Conservation (phyloP, 331 rosid species). For the Erythrophleum ivorense region DNA sequence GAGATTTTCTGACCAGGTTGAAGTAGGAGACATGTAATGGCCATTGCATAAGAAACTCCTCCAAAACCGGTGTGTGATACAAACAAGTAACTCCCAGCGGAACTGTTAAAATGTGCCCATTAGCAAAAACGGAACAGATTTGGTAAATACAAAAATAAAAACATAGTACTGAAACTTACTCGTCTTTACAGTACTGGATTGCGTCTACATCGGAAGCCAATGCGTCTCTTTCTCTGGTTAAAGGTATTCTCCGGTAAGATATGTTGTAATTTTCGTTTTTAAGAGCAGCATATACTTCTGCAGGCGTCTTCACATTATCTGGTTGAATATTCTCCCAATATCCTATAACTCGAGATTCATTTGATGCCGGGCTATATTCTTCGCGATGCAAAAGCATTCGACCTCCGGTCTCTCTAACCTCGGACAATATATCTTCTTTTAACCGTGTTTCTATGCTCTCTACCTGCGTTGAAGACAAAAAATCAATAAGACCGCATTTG, state of each 20-base stretch:
- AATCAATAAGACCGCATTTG: no score
- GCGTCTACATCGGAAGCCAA: conserved; percentile 77
- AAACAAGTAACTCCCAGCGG: conserved; percentile 77
- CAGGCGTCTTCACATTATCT: conserved; percentile 82
- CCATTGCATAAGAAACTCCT: conserved; percentile 84
- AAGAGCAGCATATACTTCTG: conserved; percentile 73
- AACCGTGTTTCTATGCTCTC: conserved; percentile 82
- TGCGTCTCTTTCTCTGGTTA: conserved; percentile 77
- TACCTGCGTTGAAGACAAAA: conserved; percentile 64
- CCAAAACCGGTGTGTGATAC: conserved; percentile 92
- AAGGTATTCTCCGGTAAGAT: conserved; percentile 67
- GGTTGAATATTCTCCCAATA: conserved; percentile 70
- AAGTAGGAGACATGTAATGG: conserved; percentile 69
- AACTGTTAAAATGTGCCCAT: conserved; percentile 59
- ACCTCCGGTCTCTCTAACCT: conserved; percentile 72
- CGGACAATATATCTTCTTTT: conserved; percentile 78
- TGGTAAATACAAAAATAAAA: no score
- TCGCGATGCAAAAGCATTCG: conserved; percentile 82
- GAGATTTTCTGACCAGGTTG: no score
- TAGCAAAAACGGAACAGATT: no score
- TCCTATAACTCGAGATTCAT: conserved; percentile 73
- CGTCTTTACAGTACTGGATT: conserved; percentile 67
- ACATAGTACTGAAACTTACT: conserved; percentile 74
- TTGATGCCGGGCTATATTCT: conserved; percentile 66
- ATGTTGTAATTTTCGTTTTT: conserved; percentile 63